Base-by-base conservation (phyloP, 2,329 filamentous ascomycete species). In the Hypoxylon sp. region DNA sequence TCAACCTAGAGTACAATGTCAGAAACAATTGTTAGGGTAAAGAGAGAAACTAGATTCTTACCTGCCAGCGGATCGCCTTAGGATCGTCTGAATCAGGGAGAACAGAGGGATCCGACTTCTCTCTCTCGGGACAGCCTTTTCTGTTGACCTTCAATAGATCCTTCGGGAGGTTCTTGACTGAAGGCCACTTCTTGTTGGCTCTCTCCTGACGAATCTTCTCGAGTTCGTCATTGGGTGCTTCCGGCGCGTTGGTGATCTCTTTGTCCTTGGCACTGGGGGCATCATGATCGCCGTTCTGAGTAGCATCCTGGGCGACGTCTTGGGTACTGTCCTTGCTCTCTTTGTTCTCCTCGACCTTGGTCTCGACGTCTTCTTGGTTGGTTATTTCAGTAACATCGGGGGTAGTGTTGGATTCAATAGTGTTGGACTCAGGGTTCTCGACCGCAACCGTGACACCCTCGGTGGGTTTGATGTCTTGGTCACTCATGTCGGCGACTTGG, bases 41-140 rank as follows among this genome's bases (percentile, higher is more conserved):
- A 48, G 13, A 53, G 53, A 48, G 14, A 34, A 21, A n/a, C 13
- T 36, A 45, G 19, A 49, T 46, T 68, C 79, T 78, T 83, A 93
- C 92, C 86, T 97, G 94, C 77, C 91, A 91, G 79, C 93, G 91
- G 75, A 98, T 97, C 80, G 91, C 88, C 23, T 85, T 85, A 1
- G 92, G 92, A 79, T 98, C 93, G 74, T 91, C 89, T 23, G 90
- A 91, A 77, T 93, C 90, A 58, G 89, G 83, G 70, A 89, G 87
- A 36, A 84, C 79, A 52, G 89, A 89, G 53, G 92, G 86, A 75
- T 94, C 90, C 63, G 90, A 93, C 80, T 92, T 93, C 23, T 68
- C 25, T 50, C 66, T 45, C 79, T 85, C 85, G 73, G 91, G 91
- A 73, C 88, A 87, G 71, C 75, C 76, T 71, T 82, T 78, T 79